Evolutionary conservation across 2,329 filamentous ascomycete species (phyloP).

Genomic region (Juglanconis juglandina): DNA sequence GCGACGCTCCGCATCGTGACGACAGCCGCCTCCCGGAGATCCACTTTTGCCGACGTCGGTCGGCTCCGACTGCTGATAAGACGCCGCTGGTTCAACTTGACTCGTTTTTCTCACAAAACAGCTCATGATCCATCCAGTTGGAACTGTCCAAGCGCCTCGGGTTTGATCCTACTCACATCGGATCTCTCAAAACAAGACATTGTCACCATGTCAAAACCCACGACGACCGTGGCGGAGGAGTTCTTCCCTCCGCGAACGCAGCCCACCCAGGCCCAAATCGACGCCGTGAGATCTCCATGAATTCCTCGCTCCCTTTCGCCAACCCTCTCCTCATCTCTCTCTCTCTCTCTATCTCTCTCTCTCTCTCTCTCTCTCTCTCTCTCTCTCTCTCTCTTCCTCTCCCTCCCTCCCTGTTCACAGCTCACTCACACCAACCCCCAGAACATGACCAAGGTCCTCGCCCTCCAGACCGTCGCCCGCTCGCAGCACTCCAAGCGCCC

Average conservation of each 20-base stretch:
- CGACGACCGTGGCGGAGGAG: not conserved
- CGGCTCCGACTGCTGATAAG: too few species aligned
- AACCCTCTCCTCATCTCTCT: not conserved
- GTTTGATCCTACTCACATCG: too few species aligned
- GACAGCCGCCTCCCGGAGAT: too few species aligned
- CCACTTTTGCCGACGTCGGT: too few species aligned
- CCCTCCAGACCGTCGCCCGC: conserved; percentile 8
- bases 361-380: not conserved
- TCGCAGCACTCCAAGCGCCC: conserved; percentile 12
- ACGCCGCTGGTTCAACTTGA: too few species aligned
- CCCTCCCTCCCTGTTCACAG: not conserved
- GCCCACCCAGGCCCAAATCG: conserved; percentile 11
- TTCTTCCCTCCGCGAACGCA: conserved; percentile 13
- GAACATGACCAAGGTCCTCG: conserved; percentile 13
- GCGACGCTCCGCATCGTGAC: too few species aligned
- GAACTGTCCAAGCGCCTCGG: too few species aligned
- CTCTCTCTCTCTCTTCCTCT: not conserved
- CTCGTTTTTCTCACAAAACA: too few species aligned
- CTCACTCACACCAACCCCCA: not conserved
- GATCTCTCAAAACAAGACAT: not conserved
- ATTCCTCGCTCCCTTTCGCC: not conserved
- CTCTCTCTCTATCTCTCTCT: not conserved
- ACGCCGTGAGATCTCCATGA: not conserved
- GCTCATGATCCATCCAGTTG: too few species aligned
- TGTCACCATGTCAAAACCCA: not conserved